Evolutionary conservation across 805 yeast genomes (phyloP).

Genomic region (Saturnispora galanensis): DNA sequence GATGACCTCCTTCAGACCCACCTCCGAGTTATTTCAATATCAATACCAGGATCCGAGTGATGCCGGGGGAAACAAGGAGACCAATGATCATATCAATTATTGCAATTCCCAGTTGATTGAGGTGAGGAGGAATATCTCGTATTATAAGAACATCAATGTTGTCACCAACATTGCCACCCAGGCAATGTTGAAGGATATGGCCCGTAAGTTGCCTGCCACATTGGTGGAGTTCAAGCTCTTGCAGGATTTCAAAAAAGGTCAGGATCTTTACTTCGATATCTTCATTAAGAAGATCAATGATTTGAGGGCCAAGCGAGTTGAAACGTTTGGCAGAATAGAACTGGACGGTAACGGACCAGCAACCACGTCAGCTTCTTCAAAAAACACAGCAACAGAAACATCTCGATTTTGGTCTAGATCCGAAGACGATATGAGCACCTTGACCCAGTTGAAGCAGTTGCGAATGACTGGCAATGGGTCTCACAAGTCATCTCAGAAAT

Average conservation of each 20-base stretch:
- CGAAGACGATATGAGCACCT: conserved; percentile 3
- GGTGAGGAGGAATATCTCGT: conserved; percentile 34
- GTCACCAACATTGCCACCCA: conserved; percentile 30
- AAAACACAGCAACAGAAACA: not conserved
- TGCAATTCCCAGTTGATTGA: conserved; percentile 29
- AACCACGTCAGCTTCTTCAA: not conserved
- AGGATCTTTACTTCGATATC: conserved; percentile 19
- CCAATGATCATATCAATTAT: conserved; percentile 19
- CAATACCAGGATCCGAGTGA: not conserved
- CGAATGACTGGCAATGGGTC: not conserved
- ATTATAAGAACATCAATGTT: conserved; percentile 27
- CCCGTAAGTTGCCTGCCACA: conserved; percentile 42
- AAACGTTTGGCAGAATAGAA: conserved; percentile 11
- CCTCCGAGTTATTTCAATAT: conserved; percentile 7
- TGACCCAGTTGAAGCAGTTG: conserved; percentile 1
- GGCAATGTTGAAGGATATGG: conserved; percentile 43
- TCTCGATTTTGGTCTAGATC: conserved; percentile 7
- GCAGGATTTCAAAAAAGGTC: conserved; percentile 27
- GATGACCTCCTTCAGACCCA: conserved; percentile 9
- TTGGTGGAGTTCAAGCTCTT: conserved; percentile 36
- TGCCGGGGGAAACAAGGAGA: too few relatives aligned
- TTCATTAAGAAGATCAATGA: conserved; percentile 19
- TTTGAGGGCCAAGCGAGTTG: conserved; percentile 14
- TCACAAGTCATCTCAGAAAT: not conserved
- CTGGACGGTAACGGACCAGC: not conserved